Percentiles rank a stretch among this genome's conserved stretches.
Conservation (phyloP, 2,329 filamentous ascomycete genomes). For the Kalmusia sp. region DNA sequence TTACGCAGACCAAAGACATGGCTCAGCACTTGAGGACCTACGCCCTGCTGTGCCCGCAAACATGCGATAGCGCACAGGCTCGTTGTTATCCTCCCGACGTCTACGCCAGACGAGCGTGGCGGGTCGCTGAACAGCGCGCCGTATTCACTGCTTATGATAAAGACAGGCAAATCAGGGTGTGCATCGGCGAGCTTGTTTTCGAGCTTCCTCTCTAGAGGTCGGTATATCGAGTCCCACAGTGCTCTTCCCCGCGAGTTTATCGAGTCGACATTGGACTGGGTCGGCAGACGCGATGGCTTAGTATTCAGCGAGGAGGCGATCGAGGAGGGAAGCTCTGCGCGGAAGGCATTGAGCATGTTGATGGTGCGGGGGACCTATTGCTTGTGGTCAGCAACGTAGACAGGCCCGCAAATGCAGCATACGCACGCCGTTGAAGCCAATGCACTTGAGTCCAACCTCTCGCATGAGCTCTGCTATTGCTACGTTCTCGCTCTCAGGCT, state of each 20-base stretch:
- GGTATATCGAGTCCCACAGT: constrained; percentile 81
- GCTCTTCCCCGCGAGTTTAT: constrained; percentile 65
- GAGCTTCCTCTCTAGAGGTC: constrained; percentile 75
- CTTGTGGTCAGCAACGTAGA: neutral
- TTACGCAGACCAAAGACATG: constrained; percentile 84
- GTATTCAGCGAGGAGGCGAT: constrained; percentile 63
- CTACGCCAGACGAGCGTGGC: constrained; percentile 53
- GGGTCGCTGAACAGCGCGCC: constrained; percentile 76
- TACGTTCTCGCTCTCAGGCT: constrained; percentile 45
- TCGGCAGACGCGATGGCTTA: constrained; percentile 59
- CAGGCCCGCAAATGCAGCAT: neutral
- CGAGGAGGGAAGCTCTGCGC: constrained; percentile 64
- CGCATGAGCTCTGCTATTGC: constrained; percentile 74
- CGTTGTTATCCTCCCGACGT: constrained; percentile 74
- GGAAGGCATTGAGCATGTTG: constrained; percentile 79
- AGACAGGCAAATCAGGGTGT: constrained; percentile 82
- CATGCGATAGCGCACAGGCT: constrained; percentile 77
- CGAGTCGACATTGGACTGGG: constrained; percentile 58
- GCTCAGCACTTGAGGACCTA: constrained; percentile 80
- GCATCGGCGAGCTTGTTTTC: constrained; percentile 73
- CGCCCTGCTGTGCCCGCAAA: constrained; percentile 78
- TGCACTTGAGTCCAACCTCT: constrained; percentile 78
- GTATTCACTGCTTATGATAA: constrained; percentile 79
- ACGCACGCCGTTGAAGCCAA: constrained; percentile 74
- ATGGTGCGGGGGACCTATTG: constrained; percentile 76